These are phyloP conservation scores for Pichia phayaonensis DNA, from an alignment of 805 yeast species.

Conservation along the genomic window DNA sequence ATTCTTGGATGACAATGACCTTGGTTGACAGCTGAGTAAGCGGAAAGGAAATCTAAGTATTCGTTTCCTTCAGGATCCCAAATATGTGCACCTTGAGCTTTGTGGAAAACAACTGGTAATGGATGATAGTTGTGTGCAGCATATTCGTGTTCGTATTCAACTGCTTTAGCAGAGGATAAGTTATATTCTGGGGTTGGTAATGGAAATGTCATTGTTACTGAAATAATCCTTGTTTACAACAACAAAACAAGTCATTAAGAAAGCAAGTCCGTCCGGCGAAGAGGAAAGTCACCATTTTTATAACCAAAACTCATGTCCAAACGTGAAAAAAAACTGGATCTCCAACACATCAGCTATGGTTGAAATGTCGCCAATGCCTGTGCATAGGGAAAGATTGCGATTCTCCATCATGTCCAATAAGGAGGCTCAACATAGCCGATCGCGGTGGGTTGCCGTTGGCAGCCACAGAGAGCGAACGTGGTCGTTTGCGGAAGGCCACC, in stretches of 20 bases:
- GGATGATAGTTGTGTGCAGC: constrained; percentile 98
- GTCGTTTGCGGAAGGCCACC: neutral
- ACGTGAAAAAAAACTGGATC: too few relatives aligned
- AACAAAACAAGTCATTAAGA: neutral
- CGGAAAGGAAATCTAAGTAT: constrained; percentile 86
- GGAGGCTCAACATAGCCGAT: neutral
- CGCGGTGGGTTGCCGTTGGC: neutral
- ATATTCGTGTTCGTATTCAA: constrained; percentile 62
- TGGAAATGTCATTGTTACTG: neutral
- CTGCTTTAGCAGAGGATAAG: constrained; percentile 59
- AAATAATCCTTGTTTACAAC: neutral
- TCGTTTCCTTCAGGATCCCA: constrained; percentile 98
- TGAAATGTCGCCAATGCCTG: constrained; percentile 11
- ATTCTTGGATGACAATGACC: constrained; percentile 97
- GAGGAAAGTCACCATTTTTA: neutral
- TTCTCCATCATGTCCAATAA: neutral
- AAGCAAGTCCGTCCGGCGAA: neutral
- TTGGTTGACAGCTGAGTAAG: constrained; percentile 95
- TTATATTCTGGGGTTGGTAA: constrained; percentile 30
- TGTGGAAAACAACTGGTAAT: constrained; percentile 85
- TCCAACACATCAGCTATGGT: constrained; percentile 7
- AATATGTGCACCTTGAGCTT: constrained; percentile 84
- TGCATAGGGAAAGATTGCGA: constrained; percentile 5
- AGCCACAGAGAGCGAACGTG: neutral
- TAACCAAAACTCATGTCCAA: neutral